Evolutionary conservation across 345 rosid species (phyloP).

Genomic region (Laguncularia racemosa): DNA sequence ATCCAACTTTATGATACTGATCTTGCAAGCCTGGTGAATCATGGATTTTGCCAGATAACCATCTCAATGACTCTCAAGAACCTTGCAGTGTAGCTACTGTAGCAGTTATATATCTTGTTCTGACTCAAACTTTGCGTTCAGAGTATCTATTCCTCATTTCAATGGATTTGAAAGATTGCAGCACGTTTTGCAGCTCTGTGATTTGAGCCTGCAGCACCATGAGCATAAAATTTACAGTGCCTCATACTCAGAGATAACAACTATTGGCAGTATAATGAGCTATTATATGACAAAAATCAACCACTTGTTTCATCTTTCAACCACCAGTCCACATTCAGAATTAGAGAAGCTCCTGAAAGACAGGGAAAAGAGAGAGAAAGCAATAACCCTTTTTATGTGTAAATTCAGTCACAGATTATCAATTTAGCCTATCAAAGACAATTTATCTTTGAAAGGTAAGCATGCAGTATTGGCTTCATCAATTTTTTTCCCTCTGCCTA

Average conservation of each 20-base stretch:
- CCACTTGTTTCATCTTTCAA: slow-evolving; percentile 62
- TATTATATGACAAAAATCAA: background rate
- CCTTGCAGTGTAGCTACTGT: slow-evolving; percentile 48
- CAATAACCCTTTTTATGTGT: background rate
- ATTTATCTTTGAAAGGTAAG: slow-evolving; percentile 70
- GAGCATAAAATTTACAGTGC: background rate
- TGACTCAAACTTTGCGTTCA: slow-evolving; percentile 61
- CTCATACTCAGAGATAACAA: background rate
- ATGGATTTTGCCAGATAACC: slow-evolving; percentile 43
- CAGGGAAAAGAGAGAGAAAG: background rate
- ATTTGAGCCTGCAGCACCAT: slow-evolving; percentile 64
- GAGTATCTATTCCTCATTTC: slow-evolving; percentile 81
- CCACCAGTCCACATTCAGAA: slow-evolving; percentile 72
- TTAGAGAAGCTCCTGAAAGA: slow-evolving; percentile 73
- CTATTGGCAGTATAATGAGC: background rate
- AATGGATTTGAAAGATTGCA: slow-evolving; percentile 59
- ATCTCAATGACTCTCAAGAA: slow-evolving; percentile 80
- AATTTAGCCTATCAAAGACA: background rate
- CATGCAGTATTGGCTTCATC: slow-evolving; percentile 57
- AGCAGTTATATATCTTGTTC: slow-evolving; percentile 57
- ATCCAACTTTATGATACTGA: slow-evolving; percentile 6
- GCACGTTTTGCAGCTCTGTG: slow-evolving; percentile 70
- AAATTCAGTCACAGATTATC: background rate
- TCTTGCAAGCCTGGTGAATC: slow-evolving; percentile 11
- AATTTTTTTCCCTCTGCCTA: slow-evolving; percentile 51